phyloP scores from a whole-genome alignment of 2,329 filamentous ascomycete species.

The Myriosclerotinia curreyana region DNA sequence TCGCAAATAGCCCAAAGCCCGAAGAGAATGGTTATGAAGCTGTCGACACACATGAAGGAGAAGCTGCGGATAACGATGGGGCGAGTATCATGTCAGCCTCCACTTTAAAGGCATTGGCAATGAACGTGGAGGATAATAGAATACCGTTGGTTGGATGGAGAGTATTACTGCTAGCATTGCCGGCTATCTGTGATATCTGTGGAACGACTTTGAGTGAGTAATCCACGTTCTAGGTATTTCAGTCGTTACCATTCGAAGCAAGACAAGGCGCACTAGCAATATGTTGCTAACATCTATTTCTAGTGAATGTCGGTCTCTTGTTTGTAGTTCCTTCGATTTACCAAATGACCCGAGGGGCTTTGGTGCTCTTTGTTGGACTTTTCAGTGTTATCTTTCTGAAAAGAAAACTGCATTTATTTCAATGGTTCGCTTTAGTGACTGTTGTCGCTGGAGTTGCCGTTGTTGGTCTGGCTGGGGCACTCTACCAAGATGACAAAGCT shows the following conservation, averaged over 20 bases:
- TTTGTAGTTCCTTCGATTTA: conserved; percentile 96
- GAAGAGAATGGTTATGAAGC: conserved; percentile 62
- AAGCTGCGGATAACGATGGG: conserved; percentile 38
- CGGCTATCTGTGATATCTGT: conserved; percentile 88
- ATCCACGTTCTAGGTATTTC: background rate
- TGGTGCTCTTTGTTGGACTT: conserved; percentile 92
- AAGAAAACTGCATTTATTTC: conserved; percentile 76
- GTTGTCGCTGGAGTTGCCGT: conserved; percentile 86
- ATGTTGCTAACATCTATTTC: conserved; percentile 31
- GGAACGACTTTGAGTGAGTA: conserved; percentile 64
- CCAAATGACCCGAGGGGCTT: conserved; percentile 94
- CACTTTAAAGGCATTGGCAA: conserved; percentile 51
- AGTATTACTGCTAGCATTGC: conserved; percentile 73
- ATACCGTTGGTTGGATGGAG: conserved; percentile 65
- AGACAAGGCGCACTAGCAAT: background rate
- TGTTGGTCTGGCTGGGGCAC: conserved; percentile 83
- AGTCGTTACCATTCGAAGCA: background rate
- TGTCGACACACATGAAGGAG: conserved; percentile 49
- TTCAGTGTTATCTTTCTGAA: conserved; percentile 91
- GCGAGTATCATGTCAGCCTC: conserved; percentile 46
- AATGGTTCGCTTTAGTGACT: conserved; percentile 84
- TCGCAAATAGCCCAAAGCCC: conserved; percentile 44
- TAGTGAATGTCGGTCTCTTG: conserved; percentile 94
- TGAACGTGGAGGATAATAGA: conserved; percentile 53
- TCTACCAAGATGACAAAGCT: conserved; percentile 61